Conservation (phyloP, 345 rosid species). For the Turritis glabra region DNA sequence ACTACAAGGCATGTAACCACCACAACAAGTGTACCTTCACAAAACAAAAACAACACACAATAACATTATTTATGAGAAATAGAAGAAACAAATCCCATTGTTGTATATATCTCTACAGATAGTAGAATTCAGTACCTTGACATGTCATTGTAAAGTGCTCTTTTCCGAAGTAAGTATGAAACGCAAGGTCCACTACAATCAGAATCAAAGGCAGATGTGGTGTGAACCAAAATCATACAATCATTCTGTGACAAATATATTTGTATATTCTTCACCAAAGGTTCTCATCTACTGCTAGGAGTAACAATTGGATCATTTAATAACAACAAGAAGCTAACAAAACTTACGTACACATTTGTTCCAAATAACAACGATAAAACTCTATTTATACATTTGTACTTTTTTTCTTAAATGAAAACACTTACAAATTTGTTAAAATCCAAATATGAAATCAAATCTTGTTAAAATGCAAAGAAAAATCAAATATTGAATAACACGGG, state of each 20-base stretch:
- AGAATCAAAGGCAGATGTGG: background rate
- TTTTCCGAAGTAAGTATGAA: slow-evolving; percentile 67
- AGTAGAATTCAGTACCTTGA: slow-evolving; percentile 60
- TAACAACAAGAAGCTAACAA: background rate
- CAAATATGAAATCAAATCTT: background rate
- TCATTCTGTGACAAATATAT: background rate
- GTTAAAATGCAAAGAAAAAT: background rate
- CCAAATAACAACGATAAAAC: background rate
- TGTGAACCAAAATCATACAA: slow-evolving; percentile 7
- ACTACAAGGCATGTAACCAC: slow-evolving; percentile 95
- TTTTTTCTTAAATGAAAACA: background rate
- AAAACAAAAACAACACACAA: slow-evolving; percentile 24
- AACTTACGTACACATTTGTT: too few species aligned
- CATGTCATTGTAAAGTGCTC: slow-evolving; percentile 73
- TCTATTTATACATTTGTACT: background rate
- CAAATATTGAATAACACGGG: background rate
- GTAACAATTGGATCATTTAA: background rate
- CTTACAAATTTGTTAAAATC: background rate
- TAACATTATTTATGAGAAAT: slow-evolving; percentile 8
- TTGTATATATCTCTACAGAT: background rate
- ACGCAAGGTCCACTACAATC: slow-evolving; percentile 61
- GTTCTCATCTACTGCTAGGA: background rate
- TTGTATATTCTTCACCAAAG: background rate
- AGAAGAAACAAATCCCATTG: background rate
- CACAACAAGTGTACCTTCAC: slow-evolving; percentile 86